Evolutionary conservation across 179 eudicot species (phyloP).

Genomic region (Sideroxylon spinosum): DNA sequence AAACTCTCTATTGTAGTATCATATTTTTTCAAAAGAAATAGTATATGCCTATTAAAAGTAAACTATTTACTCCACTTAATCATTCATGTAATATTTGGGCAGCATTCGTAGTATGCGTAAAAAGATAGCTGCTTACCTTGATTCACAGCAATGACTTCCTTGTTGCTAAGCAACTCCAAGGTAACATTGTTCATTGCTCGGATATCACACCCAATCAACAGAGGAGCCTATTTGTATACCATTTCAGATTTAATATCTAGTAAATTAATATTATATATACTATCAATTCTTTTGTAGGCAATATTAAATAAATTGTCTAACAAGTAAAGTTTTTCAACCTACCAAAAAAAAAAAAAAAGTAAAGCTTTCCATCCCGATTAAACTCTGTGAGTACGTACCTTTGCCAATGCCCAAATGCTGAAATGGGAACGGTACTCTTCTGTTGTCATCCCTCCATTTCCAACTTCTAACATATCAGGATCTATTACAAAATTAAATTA

Average conservation of each 20-base stretch:
- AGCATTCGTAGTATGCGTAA: no score
- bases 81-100: no score
- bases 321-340: no score
- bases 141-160: conserved; percentile 68
- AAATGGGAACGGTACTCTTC: conserved; percentile 80
- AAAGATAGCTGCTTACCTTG: conserved; percentile 41
- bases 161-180: conserved; percentile 41
- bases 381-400: conserved; percentile 27
- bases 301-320: neutral
- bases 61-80: no score
- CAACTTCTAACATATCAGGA: conserved; percentile 93
- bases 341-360: neutral
- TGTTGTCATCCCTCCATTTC: conserved; percentile 73
- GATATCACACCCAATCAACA: conserved; percentile 69
- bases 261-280: neutral
- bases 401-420: conserved; percentile 79
- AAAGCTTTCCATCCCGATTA: neutral
- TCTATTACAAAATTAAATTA: conserved; percentile 30
- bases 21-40: no score
- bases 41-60: no score
- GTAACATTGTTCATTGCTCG: conserved; percentile 45
- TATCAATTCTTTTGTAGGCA: neutral
- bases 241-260: no score
- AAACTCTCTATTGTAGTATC: no score
- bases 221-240: conserved; percentile 49